Base-by-base conservation (phyloP, 179 eudicot genomes). In the Drosera spatulata region DNA sequence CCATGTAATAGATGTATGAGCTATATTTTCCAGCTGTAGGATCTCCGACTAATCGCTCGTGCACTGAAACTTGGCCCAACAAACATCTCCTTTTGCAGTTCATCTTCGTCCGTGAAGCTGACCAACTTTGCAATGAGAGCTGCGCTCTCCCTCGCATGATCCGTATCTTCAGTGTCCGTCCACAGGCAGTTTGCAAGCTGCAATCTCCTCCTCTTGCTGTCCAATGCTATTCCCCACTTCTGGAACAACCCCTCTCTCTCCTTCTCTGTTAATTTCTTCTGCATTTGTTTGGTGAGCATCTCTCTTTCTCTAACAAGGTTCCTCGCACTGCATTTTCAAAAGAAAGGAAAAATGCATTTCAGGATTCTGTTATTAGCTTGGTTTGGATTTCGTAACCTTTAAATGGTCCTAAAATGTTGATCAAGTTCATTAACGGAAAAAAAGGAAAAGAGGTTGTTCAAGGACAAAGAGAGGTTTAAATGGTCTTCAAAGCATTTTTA, bases 31-130 rank as follows among this genome's bases (percentile, higher is more conserved):
- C 90, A 77, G 62, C 85, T 75, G 50, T 76, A 78, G 2, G 83
- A 74, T 61, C 74, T 69, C 49, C 86, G 64, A 68, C 53, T 80
- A 6, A 68, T 46, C 22, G 74, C 58, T 65, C 69, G 82, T 4
- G 82, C 75, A 7, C 77, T 53, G 58, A 89, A 67, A 71, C 82
- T 89, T 4, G 90, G 81, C 54, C 88, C 90, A 40, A 78, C 82
- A 55, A 86, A 81, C 81, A 82, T 81, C 75, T 86, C 95, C 80
- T 84, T 85, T 0, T 88, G 79, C n/a, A 74, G 76, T 50, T 79
- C 75, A 59, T 64, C 71, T 45, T 76, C 75, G 42, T 82, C 85
- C 1, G 64, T 64, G 57, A 81, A 80, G 50, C 85, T 91, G 48
- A 84, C 81, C 44, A 91, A 71, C 67, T 74, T 88, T 7, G 89